Evolutionary conservation across 1,139 yeast species (phyloP).

Genomic region (Yamadazyma sp.): DNA sequence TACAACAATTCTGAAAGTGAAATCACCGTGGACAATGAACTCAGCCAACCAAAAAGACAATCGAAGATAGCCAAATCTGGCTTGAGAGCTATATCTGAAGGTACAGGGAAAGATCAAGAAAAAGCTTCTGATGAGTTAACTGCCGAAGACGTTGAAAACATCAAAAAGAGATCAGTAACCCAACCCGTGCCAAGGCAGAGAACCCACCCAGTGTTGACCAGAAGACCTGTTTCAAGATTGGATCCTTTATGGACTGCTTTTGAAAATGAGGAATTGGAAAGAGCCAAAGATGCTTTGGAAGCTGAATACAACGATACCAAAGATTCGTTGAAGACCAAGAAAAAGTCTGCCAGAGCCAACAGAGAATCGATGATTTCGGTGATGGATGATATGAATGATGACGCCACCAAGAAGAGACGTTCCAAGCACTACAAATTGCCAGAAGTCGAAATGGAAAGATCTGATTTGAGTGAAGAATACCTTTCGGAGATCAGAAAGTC

Average conservation of each 20-base stretch:
- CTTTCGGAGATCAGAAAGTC: conserved; percentile 46
- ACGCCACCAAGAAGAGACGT: conserved; percentile 11
- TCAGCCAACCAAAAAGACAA: conserved; percentile 42
- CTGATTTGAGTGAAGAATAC: conserved; percentile 46
- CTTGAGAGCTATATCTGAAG: conserved; percentile 42
- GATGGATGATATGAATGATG: conserved; percentile 18
- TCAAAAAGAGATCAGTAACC: conserved; percentile 50
- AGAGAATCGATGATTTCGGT: conserved; percentile 44
- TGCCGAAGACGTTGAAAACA: conserved; percentile 39
- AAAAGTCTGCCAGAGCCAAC: conserved; percentile 20
- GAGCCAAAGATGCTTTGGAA: conserved; percentile 46
- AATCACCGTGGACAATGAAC: conserved; percentile 20
- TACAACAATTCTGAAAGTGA: conserved; percentile 37
- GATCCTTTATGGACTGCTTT: conserved; percentile 61
- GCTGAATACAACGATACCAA: conserved; percentile 32
- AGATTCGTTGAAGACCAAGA: conserved; percentile 13
- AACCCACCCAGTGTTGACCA: conserved; percentile 42
- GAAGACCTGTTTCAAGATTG: conserved; percentile 68
- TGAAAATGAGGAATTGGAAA: conserved; percentile 48
- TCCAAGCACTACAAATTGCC: conserved; percentile 33
- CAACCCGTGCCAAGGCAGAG: conserved; percentile 40
- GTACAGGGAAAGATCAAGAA: conserved; percentile 19
- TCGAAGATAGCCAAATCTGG: conserved; percentile 22
- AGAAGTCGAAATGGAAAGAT: conserved; percentile 36
- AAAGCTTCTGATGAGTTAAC: conserved; percentile 31